A percentile compares a stretch with the other conserved stretches of the same genome.
Conservation (phyloP, 345 rosid species). For the Gynandropsis gynandra region DNA sequence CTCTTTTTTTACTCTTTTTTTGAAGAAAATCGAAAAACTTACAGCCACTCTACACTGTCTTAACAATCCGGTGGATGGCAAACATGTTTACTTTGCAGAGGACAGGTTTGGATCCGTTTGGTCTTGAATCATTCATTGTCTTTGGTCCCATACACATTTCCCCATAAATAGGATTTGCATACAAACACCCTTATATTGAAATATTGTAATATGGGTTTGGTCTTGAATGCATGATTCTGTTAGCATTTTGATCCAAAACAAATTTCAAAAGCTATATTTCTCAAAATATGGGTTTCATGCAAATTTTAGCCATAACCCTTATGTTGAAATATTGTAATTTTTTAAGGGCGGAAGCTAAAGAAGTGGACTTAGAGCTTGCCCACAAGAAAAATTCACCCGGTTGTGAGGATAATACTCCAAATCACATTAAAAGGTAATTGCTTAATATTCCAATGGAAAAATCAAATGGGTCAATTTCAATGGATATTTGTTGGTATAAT, state of each 20-base stretch:
- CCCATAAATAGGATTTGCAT: not conserved
- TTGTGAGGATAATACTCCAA: constrained; percentile 36
- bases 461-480: not conserved
- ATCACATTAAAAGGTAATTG: constrained; percentile 49
- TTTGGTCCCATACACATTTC: not conserved
- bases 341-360: constrained; percentile 71
- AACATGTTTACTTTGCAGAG: constrained; percentile 68
- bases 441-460: not conserved
- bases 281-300: not conserved
- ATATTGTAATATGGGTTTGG: too few relatives aligned
- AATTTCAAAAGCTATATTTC: not conserved
- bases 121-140: not conserved
- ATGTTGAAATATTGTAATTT: constrained; percentile 8
- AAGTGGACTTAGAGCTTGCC: constrained; percentile 31
- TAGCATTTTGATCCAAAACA: not conserved
- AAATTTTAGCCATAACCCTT: not conserved
- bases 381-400: constrained; percentile 16
- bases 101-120: constrained; percentile 48
- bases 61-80: constrained; percentile 37
- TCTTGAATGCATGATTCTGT: not conserved
- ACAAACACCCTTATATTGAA: too few relatives aligned
- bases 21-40: constrained; percentile 83
- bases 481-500: not conserved
- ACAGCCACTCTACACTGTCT: constrained; percentile 60
- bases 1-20: constrained; percentile 6